Base-by-base conservation (phyloP, 352 stramenopile species). In the Phytophthora megakarya region DNA sequence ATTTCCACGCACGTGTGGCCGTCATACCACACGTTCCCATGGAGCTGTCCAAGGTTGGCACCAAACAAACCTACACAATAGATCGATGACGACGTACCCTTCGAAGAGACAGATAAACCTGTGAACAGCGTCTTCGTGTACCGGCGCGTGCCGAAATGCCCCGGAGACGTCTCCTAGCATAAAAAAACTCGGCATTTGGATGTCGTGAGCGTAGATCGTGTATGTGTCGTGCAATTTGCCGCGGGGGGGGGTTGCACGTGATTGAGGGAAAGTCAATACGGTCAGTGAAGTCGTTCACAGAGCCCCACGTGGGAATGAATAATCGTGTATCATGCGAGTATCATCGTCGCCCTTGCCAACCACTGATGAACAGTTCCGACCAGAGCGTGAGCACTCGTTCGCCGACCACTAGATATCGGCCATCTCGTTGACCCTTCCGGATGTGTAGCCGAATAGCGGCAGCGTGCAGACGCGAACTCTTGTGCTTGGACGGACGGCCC, bases 111-210 rank as follows among this genome's bases (percentile, higher is more conserved):
- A 75, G 9, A 19, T 49, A 18, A 78, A 66, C 32, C 62, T 63
- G 42, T 72, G 57, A 0, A 67, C 65, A 0, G 16, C 16, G 2
- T 71, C 26, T 5, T 54, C 50, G 33, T 62, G 18, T 0, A 72
- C 16, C 11, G 64, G 51, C 22, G 75, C 54, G 68, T 75, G 57
- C 13, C 68, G 44, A 23, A 80, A 80, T 1, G 64, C 72, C 5
- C 67, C 60, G 13, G 54, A 52, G 13, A 70, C 61, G 52, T 73
- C 65, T 44, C 68, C 65, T 5, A 66, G 28, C 43, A 77, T 64
- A 26, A 3, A 52, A 9, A 1, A 75, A 37, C 11, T 43, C 37
- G 9, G 11, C 49, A 19, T 61, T 1, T 3, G 61, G 26, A 38
- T 68, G 35, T 10, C 35, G 3, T 0, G 26, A 25, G 2, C 42